Percentiles rank a stretch among this genome's conserved stretches.
Evolutionary conservation across 176 grass and related monocot genomes (phyloP).

Genomic region (Rhipidocladum racemiflorum): DNA sequence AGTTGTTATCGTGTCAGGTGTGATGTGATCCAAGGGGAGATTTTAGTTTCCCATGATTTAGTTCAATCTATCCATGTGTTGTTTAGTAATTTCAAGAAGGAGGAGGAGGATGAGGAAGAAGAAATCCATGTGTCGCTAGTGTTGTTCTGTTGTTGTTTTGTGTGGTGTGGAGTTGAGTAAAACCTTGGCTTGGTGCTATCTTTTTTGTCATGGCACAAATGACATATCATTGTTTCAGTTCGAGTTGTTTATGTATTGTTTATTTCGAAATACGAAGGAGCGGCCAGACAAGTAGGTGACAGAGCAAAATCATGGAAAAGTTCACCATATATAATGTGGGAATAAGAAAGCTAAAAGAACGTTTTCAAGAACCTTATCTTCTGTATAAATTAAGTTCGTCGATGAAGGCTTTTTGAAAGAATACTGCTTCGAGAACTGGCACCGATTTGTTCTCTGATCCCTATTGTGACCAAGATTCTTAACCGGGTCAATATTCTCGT

Average conservation of each 20-base stretch:
- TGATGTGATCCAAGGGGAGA: slow-evolving; percentile 24
- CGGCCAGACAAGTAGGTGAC: background rate
- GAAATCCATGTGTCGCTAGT: background rate
- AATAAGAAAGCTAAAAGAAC: background rate
- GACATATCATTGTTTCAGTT: background rate
- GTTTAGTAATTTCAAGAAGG: too few species aligned
- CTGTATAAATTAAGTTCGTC: slow-evolving; percentile 6
- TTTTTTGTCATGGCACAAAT: background rate
- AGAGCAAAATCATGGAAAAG: slow-evolving; percentile 29
- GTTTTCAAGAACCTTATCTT: background rate
- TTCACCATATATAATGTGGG: background rate
- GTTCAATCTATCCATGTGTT: slow-evolving; percentile 8
- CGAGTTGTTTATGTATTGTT: background rate
- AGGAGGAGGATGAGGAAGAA: too few species aligned
- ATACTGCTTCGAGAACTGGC: slow-evolving; percentile 32
- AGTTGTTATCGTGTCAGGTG: background rate
- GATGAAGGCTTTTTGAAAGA: slow-evolving; percentile 18
- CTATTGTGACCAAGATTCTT: background rate
- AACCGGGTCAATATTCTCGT: too few species aligned
- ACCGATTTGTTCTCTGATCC: slow-evolving; percentile 22
- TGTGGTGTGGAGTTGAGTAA: background rate
- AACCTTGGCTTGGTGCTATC: background rate
- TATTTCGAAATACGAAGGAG: background rate
- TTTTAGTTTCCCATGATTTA: slow-evolving; percentile 38
- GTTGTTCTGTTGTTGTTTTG: background rate